phyloP scores from a whole-genome alignment of 169 alveolate species.

The Plasmodium gaboni region DNA sequence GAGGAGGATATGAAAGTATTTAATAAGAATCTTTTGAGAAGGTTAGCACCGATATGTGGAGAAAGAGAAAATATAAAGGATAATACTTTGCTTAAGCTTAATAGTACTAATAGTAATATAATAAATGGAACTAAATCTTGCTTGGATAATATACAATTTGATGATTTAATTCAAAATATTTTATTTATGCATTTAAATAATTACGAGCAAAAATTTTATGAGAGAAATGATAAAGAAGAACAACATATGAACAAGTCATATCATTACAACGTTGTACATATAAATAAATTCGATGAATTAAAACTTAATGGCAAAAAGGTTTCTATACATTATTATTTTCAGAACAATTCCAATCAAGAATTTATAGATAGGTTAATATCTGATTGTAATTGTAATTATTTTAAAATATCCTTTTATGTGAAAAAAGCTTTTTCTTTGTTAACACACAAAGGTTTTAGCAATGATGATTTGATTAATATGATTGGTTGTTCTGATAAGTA shows the following conservation, averaged over 20 bases:
- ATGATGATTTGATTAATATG: constrained; percentile 41
- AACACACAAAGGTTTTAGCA: constrained; percentile 32
- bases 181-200: constrained; percentile 69
- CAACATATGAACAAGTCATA: constrained; percentile 9
- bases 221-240: constrained; percentile 26
- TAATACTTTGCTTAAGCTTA: constrained; percentile 35
- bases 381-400: constrained; percentile 42
- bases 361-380: constrained; percentile 46
- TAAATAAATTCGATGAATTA: constrained; percentile 49
- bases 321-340: constrained; percentile 55
- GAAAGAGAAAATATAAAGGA: constrained; percentile 62
- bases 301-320: constrained; percentile 41
- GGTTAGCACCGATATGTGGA: constrained; percentile 72
- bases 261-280: constrained; percentile 38
- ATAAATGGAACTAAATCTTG: constrained; percentile 10
- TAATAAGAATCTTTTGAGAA: constrained; percentile 38
- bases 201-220: constrained; percentile 70
- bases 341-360: constrained; percentile 26
- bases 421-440: constrained; percentile 57
- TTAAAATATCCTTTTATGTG: constrained; percentile 39
- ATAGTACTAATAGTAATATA: constrained; percentile 22
- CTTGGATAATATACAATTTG: constrained; percentile 29
- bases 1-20: constrained; percentile 40
- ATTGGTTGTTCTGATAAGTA: constrained; percentile 58
- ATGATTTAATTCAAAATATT: constrained; percentile 48